Conservation (phyloP, 2,329 filamentous ascomycete genomes). For the Xylaria sp. region DNA sequence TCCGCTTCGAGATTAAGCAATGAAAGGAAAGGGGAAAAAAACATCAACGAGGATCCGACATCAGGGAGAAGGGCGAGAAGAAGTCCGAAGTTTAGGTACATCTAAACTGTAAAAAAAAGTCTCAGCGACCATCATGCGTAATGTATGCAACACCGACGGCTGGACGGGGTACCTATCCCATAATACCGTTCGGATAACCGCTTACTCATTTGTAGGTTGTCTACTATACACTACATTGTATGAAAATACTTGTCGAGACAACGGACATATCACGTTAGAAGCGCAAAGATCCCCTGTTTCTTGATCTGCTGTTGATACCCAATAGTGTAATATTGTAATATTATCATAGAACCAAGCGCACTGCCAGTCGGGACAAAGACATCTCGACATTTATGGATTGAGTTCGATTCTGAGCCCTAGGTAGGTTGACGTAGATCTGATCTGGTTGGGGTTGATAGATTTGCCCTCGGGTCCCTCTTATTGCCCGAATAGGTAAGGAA, state of each 20-base stretch:
- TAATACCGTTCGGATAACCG: background rate
- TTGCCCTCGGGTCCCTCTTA: slow-evolving; percentile 14
- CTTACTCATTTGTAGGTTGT: background rate
- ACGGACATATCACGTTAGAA: background rate
- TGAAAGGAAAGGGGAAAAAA: background rate
- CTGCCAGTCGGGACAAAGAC: slow-evolving; percentile 2
- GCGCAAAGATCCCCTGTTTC: background rate
- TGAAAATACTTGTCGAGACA: background rate
- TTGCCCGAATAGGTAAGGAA: slow-evolving; percentile 28
- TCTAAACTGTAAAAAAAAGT: background rate
- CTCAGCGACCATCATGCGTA: background rate
- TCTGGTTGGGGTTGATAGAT: slow-evolving; percentile 28
- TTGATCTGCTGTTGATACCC: background rate
- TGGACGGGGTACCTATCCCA: background rate
- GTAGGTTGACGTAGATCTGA: slow-evolving; percentile 28
- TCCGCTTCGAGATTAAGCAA: background rate
- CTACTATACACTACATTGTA: background rate
- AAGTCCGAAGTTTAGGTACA: background rate
- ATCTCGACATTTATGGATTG: slow-evolving; percentile 4
- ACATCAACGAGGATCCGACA: background rate
- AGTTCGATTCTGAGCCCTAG: background rate
- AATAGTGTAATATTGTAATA: background rate
- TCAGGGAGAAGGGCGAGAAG: background rate
- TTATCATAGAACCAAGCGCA: background rate
- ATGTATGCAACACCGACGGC: background rate